Percentiles rank a stretch among this genome's conserved stretches.
These are phyloP conservation scores for Kodamaea sp. DNA, from an alignment of 1,139 yeast species.

Conservation along the genomic window DNA sequence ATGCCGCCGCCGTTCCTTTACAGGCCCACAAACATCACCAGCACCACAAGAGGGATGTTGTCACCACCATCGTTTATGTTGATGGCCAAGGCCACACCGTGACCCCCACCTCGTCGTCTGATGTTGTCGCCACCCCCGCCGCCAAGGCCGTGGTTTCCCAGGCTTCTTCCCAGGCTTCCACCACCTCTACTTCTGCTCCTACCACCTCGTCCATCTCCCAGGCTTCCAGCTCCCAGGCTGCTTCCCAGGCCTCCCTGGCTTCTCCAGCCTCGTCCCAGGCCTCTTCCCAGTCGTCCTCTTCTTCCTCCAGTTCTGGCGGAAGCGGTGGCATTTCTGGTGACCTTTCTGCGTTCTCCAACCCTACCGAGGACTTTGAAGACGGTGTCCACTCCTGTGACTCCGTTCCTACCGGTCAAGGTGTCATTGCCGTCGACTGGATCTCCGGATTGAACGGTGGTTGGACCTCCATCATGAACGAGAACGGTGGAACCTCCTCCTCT, in stretches of 20 bases:
- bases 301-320: constrained; percentile 17
- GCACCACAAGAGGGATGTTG: constrained; percentile 19
- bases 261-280: constrained; percentile 24
- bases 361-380: constrained; percentile 57
- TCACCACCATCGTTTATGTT: constrained; percentile 21
- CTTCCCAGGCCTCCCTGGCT: constrained; percentile 16
- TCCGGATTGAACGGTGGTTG: constrained; percentile 64
- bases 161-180: constrained; percentile 17
- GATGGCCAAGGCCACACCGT: constrained; percentile 19
- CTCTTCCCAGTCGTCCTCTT: constrained; percentile 15
- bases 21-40: constrained; percentile 18
- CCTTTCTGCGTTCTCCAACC: constrained; percentile 51
- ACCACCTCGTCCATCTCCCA: constrained; percentile 17
- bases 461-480: constrained; percentile 66
- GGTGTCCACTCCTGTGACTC: constrained; percentile 62
- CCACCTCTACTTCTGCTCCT: constrained; percentile 21
- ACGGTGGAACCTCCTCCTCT: constrained; percentile 64
- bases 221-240: constrained; percentile 14
- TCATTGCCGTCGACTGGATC: constrained; percentile 56
- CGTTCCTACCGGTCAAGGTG: constrained; percentile 76
- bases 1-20: constrained; percentile 20
- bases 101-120: constrained; percentile 16
- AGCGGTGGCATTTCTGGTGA: constrained; percentile 54
- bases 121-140: constrained; percentile 11
- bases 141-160: constrained; percentile 8